Percentiles rank a stretch among this genome's conserved stretches.
Evolutionary conservation across 331 rosid genomes (phyloP).

Genomic region (Rhamnella rubrinervis): DNA sequence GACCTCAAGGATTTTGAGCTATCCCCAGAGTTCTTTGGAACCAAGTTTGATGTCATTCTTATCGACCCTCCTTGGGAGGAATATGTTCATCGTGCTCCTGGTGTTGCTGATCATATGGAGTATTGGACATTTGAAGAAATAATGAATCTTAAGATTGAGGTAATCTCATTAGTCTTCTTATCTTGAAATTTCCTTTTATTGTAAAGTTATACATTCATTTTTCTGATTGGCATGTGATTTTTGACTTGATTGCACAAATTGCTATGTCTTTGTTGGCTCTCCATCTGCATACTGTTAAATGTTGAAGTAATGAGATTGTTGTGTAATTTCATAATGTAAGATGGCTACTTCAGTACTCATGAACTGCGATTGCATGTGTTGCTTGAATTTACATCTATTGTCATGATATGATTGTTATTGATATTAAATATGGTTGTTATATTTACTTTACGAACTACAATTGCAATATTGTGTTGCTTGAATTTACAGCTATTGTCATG

Average conservation of each 20-base stretch:
- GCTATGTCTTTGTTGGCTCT: not conserved
- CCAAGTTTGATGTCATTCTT: slow-evolving; percentile 94
- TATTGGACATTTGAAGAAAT: slow-evolving; percentile 97
- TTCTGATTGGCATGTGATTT: slow-evolving; percentile 13
- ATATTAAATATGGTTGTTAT: not conserved
- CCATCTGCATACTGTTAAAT: not conserved
- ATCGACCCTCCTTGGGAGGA: slow-evolving; percentile 99
- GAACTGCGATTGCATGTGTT: slow-evolving; percentile 4
- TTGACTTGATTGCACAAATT: slow-evolving; percentile 7
- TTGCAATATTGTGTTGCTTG: not conserved
- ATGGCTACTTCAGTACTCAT: slow-evolving; percentile 1
- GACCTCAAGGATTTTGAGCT: slow-evolving; percentile 89
- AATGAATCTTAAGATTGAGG: slow-evolving; percentile 95
- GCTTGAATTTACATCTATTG: slow-evolving; percentile 3
- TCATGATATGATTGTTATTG: not conserved
- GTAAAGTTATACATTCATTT: not conserved
- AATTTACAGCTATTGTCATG: not conserved
- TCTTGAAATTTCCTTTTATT: not conserved
- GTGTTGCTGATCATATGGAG: slow-evolving; percentile 92
- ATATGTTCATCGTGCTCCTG: slow-evolving; percentile 95
- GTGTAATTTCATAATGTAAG: not conserved
- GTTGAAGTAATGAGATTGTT: not conserved
- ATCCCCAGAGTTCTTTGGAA: slow-evolving; percentile 85
- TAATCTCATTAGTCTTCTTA: slow-evolving; percentile 28
- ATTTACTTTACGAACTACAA: too few relatives aligned